These are phyloP conservation scores for Barbarea vulgaris DNA, from an alignment of 345 rosid species.

Conservation along the genomic window DNA sequence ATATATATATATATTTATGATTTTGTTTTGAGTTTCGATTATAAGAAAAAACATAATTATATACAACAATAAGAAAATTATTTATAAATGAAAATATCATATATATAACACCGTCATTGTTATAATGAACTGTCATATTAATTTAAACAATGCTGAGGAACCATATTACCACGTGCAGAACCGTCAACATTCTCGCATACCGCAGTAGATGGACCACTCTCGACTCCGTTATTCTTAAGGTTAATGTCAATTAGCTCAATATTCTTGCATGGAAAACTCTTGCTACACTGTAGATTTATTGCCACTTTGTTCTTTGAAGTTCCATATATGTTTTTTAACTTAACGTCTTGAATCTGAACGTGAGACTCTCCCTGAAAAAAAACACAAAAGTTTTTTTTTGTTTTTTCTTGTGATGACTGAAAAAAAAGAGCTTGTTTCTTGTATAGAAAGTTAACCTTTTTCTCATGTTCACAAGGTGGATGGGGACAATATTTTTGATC, in stretches of 20 bases:
- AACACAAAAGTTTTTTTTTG: not conserved
- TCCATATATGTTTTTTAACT: conserved; percentile 40
- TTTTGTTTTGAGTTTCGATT: not conserved
- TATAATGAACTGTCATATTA: not conserved
- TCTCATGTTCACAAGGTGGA: conserved; percentile 9
- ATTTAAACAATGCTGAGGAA: conserved; percentile 14
- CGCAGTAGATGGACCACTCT: conserved; percentile 17
- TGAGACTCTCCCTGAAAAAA: conserved; percentile 40
- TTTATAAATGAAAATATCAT: not conserved
- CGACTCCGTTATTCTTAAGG: not conserved
- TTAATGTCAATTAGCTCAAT: conserved; percentile 38
- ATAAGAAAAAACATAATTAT: not conserved
- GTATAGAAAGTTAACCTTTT: conserved; percentile 20
- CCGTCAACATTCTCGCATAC: conserved; percentile 39
- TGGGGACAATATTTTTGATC: conserved; percentile 37
- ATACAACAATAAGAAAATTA: not conserved
- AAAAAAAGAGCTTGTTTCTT: not conserved
- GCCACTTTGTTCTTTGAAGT: conserved; percentile 39
- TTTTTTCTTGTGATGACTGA: not conserved
- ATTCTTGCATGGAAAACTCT: conserved; percentile 33
- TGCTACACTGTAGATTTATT: conserved; percentile 41
- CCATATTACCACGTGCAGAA: conserved; percentile 6
- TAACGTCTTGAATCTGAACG: conserved; percentile 41
- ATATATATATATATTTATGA: not conserved
- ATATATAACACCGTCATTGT: not conserved